phyloP scores from a whole-genome alignment of 2,329 filamentous ascomycete genomes.

The Fusarium chuoi region DNA sequence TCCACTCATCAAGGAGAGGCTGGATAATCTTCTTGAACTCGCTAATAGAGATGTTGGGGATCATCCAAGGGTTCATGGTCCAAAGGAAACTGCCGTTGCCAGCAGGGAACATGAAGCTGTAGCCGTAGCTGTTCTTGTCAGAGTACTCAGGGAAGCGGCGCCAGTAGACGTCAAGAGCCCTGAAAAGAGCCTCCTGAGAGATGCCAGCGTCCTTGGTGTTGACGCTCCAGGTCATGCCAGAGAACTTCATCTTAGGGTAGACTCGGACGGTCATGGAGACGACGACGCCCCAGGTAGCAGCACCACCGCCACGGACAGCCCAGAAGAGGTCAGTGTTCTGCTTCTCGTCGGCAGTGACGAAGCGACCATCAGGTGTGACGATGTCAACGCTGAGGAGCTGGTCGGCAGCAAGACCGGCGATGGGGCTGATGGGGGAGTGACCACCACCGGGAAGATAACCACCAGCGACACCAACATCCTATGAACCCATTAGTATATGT shows the following conservation, averaged over 20 bases:
- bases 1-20: conserved; percentile 46
- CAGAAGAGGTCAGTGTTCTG: conserved; percentile 68
- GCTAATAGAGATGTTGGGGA: conserved; percentile 43
- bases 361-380: conserved; percentile 59
- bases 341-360: conserved; percentile 54
- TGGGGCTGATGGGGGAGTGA: conserved; percentile 61
- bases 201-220: conserved; percentile 40
- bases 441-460: conserved; percentile 71
- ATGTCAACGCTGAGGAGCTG: conserved; percentile 66
- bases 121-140: conserved; percentile 41
- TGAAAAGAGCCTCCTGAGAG: conserved; percentile 46
- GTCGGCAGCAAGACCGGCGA: conserved; percentile 68
- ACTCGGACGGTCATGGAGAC: conserved; percentile 51
- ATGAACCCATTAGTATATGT: background rate
- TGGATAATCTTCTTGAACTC: conserved; percentile 41
- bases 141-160: conserved; percentile 42
- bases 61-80: conserved; percentile 46
- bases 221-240: conserved; percentile 45
- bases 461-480: conserved; percentile 66
- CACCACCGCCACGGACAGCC: conserved; percentile 68
- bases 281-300: conserved; percentile 58
- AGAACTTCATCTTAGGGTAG: conserved; percentile 47
- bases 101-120: conserved; percentile 39
- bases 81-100: conserved; percentile 46
- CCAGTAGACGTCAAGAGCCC: conserved; percentile 39